Conservation (phyloP, 305 asterid genomes). For the Nicotiana rustica region DNA sequence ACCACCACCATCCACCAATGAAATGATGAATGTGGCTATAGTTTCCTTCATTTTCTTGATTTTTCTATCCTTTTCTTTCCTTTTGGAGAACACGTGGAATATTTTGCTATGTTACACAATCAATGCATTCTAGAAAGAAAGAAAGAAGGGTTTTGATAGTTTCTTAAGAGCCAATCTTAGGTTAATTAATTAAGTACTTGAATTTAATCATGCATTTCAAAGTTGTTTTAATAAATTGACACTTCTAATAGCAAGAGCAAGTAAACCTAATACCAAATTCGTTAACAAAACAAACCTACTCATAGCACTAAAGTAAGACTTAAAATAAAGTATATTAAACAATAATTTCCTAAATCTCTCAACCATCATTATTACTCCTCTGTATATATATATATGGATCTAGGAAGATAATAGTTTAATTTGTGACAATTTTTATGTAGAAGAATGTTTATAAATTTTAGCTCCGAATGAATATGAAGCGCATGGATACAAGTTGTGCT, state of each 20-base stretch:
- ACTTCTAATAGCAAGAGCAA: neutral
- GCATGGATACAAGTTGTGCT: too few species aligned
- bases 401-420: neutral
- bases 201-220: slow-evolving; percentile 3
- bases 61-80: neutral
- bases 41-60: neutral
- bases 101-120: neutral
- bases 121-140: slow-evolving; percentile 30
- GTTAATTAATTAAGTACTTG: neutral
- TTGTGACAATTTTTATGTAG: neutral
- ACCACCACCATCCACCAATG: slow-evolving; percentile 31
- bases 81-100: neutral
- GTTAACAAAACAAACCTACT: slow-evolving; percentile 9
- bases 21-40: neutral
- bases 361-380: neutral
- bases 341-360: neutral
- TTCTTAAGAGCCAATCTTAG: neutral
- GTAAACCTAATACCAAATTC: slow-evolving; percentile 30
- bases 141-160: neutral
- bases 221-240: neutral
- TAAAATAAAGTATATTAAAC: neutral
- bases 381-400: neutral
- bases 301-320: neutral
- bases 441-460: neutral
- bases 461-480: too few species aligned